These are phyloP conservation scores for Berkeleyomyces basicola DNA, from an alignment of 2,329 filamentous ascomycete genomes.

Conservation along the genomic window DNA sequence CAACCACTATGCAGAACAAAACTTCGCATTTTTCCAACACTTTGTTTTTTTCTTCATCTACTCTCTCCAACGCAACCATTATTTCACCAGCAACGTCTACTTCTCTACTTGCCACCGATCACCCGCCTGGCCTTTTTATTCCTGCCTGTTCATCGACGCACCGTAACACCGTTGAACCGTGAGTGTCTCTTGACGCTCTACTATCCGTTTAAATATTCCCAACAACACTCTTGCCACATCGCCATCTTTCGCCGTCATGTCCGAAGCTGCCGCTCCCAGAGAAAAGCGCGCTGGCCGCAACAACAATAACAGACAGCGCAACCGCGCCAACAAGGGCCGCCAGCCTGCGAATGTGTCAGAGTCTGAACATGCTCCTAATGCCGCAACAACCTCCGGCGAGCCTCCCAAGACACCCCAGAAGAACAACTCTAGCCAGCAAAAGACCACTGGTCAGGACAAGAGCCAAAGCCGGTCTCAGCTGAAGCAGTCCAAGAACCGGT, in stretches of 20 bases:
- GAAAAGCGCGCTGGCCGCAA: constrained; percentile 24
- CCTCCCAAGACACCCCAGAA: constrained; percentile 33
- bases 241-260: not conserved
- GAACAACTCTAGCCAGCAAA: constrained; percentile 17
- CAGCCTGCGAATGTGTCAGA: constrained; percentile 44
- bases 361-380: constrained; percentile 27
- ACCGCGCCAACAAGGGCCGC: constrained; percentile 14
- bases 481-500: constrained; percentile 15
- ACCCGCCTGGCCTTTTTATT: constrained; percentile 4
- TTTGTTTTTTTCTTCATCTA: constrained; percentile 2
- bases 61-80: not conserved
- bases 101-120: constrained; percentile 4
- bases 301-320: constrained; percentile 24
- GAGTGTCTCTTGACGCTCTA: not conserved
- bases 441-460: constrained; percentile 15
- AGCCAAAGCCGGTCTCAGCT: constrained; percentile 15
- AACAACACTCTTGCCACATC: not conserved
- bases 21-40: constrained; percentile 3
- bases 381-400: constrained; percentile 8
- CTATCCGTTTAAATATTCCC: not conserved
- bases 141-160: not conserved
- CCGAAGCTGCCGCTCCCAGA: not conserved
- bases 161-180: constrained; percentile 7
- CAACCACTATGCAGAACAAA: constrained; percentile 12
- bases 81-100: not conserved